A percentile compares a stretch with the other conserved stretches of the same genome.
Evolutionary conservation across 2,329 filamentous ascomycete species (phyloP).

Genomic region (Sporothrix dimorphospora): DNA sequence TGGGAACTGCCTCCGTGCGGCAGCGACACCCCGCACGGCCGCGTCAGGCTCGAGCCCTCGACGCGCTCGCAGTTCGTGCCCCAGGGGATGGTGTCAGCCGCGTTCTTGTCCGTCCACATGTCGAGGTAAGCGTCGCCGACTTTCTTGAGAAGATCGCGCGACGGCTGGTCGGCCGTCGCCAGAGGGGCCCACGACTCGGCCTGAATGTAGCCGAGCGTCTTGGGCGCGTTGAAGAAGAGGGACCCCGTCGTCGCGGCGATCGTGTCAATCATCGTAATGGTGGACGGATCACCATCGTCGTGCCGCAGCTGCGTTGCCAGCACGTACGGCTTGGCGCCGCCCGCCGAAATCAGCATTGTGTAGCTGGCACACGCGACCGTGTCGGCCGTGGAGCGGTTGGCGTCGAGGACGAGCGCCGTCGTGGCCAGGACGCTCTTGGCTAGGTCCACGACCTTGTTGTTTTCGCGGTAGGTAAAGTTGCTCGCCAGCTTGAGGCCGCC

Average conservation of each 20-base stretch:
- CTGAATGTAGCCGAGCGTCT: conserved; percentile 41
- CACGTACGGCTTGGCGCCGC: conserved; percentile 41
- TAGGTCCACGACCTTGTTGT: conserved; percentile 36
- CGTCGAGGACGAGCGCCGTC: conserved; percentile 33
- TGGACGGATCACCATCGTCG: conserved; percentile 33
- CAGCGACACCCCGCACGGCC: conserved; percentile 40
- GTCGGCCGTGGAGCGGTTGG: conserved; percentile 39
- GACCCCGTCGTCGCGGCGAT: conserved; percentile 44
- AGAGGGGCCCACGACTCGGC: conserved; percentile 42
- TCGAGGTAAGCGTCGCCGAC: conserved; percentile 45
- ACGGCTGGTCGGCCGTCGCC: conserved; percentile 35
- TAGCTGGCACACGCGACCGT: conserved; percentile 44
- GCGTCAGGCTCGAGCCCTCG: conserved; percentile 41
- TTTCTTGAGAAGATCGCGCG: conserved; percentile 41
- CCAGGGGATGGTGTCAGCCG: conserved; percentile 43
- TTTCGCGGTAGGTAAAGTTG: conserved; percentile 38
- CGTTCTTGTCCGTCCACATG: conserved; percentile 45
- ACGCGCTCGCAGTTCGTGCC: conserved; percentile 44
- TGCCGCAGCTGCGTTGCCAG: conserved; percentile 44
- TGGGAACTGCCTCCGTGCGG: conserved; percentile 40
- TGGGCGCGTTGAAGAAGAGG: conserved; percentile 44
- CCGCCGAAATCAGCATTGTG: conserved; percentile 42
- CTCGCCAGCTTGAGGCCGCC: conserved; percentile 33
- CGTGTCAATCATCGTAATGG: conserved; percentile 42
- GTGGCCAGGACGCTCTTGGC: conserved; percentile 29